Base-by-base conservation (phyloP, 1,284 basidiomycete species). In the Puccinia triticina region DNA sequence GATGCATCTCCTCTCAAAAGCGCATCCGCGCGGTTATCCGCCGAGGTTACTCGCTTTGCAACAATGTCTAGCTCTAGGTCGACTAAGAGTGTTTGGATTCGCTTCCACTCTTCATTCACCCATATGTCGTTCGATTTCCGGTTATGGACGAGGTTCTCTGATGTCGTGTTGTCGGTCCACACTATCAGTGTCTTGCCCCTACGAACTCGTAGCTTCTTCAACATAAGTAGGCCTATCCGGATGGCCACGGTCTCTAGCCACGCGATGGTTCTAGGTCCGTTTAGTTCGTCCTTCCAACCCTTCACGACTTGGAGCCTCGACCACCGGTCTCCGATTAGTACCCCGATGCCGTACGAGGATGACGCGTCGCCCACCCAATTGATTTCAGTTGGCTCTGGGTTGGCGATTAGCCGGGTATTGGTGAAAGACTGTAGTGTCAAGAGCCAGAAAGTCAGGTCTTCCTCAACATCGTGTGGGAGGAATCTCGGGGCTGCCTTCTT, bases 81-180 rank as follows among this genome's bases (percentile, higher is more conserved):
- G 12, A 61, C 40, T 26, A 77, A 32, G 21, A 77, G 4, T 1
- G 46, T 7, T 66, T 59, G 75, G 11, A 64, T 77, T 16, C 1
- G 5, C 55, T 77, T 77, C 57, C 75, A 77, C 37, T 77, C 75
- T 37, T 40, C 7, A 46, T 77, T 66, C 3, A 43, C 26, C 4
- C 4, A 11, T 0, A 3, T 8, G 34, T 77, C 75, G 2, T 29
- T 64, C 12, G 40, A 64, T 43, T 61, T 77, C 34, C 43, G 0
- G 2, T 37, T 5, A 0, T 23, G 1, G 0, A 77, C 14, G 1
- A 46, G 18, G 2, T 34, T 37, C 29, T 77, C 2, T 1, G 73
- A n/a, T 0, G 48, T 75, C 21, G 55, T 57, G 21, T 75, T 75
- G 55, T 75, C 73, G 14, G 74, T 77, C 10, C 64, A 61, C 1